These are phyloP conservation scores for Kernera saxatilis DNA, from an alignment of 345 rosid genomes.

Conservation along the genomic window DNA sequence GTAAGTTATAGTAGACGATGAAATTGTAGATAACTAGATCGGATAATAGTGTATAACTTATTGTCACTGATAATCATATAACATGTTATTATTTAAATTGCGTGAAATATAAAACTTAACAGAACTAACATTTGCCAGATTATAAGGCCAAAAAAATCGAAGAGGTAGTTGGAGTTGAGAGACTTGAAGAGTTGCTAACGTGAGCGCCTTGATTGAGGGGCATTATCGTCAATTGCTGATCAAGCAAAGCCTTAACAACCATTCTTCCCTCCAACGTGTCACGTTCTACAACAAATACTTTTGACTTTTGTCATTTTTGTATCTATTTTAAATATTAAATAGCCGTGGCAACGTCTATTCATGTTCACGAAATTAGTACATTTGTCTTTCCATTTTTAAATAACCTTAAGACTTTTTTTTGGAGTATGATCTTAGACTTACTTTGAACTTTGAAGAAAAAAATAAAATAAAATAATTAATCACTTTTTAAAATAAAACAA, in stretches of 20 bases:
- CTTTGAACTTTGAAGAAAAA: not conserved
- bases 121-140: too few relatives aligned
- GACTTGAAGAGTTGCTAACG: constrained; percentile 14
- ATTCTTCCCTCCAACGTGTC: constrained; percentile 26
- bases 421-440: not conserved
- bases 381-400: not conserved
- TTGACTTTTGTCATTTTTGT: constrained; percentile 16
- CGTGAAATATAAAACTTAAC: too few relatives aligned
- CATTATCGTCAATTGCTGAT: not conserved
- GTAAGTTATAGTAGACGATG: too few relatives aligned
- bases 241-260: constrained; percentile 5
- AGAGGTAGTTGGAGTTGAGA: constrained; percentile 11
- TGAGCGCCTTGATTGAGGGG: constrained; percentile 25
- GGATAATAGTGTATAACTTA: too few relatives aligned
- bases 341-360: constrained; percentile 8
- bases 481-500: not conserved
- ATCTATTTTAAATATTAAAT: not conserved
- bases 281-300: constrained; percentile 24
- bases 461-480: not conserved
- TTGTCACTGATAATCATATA: too few relatives aligned
- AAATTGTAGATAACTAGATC: too few relatives aligned
- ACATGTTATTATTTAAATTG: too few relatives aligned
- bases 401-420: not conserved
- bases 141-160: not conserved
- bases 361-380: constrained; percentile 18